Conservation (phyloP, 163 green algal species). For the Trebouxia gelatinosa region DNA sequence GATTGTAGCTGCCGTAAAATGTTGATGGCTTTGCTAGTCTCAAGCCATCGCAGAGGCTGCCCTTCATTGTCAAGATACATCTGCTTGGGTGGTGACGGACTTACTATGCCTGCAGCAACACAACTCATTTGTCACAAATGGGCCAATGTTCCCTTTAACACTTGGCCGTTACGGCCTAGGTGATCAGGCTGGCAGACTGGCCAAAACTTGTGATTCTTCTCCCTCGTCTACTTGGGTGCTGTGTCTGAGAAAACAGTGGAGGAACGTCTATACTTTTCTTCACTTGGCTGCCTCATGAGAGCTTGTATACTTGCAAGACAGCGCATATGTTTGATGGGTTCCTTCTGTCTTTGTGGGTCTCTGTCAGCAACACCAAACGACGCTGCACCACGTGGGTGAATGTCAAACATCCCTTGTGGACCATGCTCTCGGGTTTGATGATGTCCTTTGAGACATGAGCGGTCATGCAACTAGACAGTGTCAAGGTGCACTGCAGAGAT, state of each 20-base stretch:
- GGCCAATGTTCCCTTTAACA: neutral
- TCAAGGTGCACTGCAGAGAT: no score
- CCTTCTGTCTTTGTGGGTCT: neutral
- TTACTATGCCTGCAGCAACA: conserved; percentile 11
- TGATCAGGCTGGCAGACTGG: neutral
- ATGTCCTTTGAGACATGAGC: neutral
- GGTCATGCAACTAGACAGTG: neutral
- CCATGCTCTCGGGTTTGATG: neutral
- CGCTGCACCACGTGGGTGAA: neutral
- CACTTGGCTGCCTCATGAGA: neutral
- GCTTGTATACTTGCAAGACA: no score
- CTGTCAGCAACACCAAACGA: neutral
- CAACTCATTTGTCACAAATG: neutral
- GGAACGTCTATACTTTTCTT: neutral
- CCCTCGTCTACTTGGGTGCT: no score
- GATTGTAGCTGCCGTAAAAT: conserved; percentile 8
- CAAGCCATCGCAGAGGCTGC: conserved; percentile 6
- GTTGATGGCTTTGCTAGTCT: neutral
- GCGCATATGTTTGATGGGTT: no score
- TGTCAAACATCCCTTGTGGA: neutral
- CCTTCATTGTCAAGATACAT: conserved; percentile 23
- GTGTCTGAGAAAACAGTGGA: neutral
- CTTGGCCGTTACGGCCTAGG: neutral
- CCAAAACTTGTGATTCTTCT: no score
- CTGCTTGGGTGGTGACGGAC: neutral